A percentile compares a stretch with the other conserved stretches of the same genome.
These are phyloP conservation scores for Phytophthora sansomeana DNA, from an alignment of 352 stramenopile species.

Conservation along the genomic window DNA sequence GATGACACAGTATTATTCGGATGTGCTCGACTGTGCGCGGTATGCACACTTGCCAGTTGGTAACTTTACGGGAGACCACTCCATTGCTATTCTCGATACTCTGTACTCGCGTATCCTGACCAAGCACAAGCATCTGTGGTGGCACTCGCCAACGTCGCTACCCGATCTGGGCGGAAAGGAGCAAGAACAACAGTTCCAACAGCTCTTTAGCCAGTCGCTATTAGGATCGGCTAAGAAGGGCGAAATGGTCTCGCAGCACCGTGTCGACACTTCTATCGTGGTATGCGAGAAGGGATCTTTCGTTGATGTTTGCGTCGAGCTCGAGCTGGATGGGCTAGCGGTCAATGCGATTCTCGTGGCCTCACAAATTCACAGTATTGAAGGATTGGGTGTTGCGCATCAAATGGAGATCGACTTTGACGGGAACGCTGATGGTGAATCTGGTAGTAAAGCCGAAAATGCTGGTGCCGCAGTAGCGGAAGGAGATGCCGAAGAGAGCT, in stretches of 20 bases:
- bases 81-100: conserved; percentile 93
- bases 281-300: conserved; percentile 95
- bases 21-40: conserved; percentile 85
- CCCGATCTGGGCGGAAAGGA: conserved; percentile 92
- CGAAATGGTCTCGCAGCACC: conserved; percentile 37
- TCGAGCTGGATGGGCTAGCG: conserved; percentile 77
- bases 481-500: conserved; percentile 90
- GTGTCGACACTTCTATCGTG: conserved; percentile 61
- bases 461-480: conserved; percentile 28
- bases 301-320: conserved; percentile 74
- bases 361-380: conserved; percentile 76
- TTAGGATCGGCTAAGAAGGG: conserved; percentile 32
- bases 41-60: conserved; percentile 95
- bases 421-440: conserved; percentile 28
- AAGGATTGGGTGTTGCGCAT: conserved; percentile 62
- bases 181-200: conserved; percentile 90
- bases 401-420: conserved; percentile 81
- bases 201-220: conserved; percentile 60
- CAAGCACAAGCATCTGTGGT: conserved; percentile 96
- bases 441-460: conserved; percentile 15
- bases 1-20: conserved; percentile 91
- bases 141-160: conserved; percentile 90
- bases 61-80: conserved; percentile 94
- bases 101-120: conserved; percentile 92
- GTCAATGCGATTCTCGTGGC: conserved; percentile 83